A percentile compares a stretch with the other conserved stretches of the same genome.
Conservation (phyloP, 164 flowering plant genomes). For the Amborella trichopoda region DNA sequence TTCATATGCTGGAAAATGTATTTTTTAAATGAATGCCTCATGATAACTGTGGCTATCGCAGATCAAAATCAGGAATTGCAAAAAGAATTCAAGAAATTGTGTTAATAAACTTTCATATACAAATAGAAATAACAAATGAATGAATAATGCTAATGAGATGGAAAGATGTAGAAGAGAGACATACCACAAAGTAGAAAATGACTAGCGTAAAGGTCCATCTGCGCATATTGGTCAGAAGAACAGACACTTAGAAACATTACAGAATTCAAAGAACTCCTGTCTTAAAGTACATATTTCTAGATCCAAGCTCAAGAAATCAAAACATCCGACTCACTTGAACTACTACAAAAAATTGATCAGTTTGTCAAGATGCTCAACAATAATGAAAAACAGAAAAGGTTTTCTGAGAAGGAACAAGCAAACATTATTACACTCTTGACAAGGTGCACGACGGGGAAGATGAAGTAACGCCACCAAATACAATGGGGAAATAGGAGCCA, state of each 20-base stretch:
- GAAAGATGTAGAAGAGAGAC: slow-evolving; percentile 1
- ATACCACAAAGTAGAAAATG: slow-evolving; percentile 65
- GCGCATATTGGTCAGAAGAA: slow-evolving; percentile 8
- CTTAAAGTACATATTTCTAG: not conserved
- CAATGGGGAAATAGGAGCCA: no score
- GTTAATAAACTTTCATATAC: not conserved
- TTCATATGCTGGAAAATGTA: not conserved
- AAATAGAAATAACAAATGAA: not conserved
- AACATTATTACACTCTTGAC: not conserved
- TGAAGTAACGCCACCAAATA: not conserved
- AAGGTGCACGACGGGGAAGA: not conserved
- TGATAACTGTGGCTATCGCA: no score
- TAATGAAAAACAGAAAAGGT: not conserved
- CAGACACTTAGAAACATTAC: not conserved
- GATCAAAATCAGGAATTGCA: no score
- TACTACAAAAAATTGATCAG: not conserved
- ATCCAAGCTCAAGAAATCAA: not conserved
- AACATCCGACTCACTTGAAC: not conserved
- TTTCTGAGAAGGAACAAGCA: not conserved
- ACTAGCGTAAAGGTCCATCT: slow-evolving; percentile 88
- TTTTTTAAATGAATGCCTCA: not conserved
- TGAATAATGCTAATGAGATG: not conserved
- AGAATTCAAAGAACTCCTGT: not conserved
- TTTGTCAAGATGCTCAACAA: not conserved
- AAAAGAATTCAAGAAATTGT: not conserved